Evolutionary conservation across 2,329 filamentous ascomycete species (phyloP).

Genomic region (Diaporthe sp.): DNA sequence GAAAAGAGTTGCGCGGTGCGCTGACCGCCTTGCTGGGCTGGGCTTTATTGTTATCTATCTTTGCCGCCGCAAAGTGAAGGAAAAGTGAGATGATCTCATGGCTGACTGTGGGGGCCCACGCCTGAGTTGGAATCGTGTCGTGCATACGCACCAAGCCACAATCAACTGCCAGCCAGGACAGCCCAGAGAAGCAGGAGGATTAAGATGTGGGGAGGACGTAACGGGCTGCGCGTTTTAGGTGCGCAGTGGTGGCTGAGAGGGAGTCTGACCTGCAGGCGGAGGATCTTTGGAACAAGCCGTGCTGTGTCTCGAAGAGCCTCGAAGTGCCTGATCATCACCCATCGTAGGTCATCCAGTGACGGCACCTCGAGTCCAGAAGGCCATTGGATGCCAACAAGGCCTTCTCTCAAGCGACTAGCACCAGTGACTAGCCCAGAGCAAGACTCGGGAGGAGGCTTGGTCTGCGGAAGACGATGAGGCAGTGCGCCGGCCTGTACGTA

Average conservation of each 20-base stretch:
- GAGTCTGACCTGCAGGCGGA: slow-evolving; percentile 22
- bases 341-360: not conserved
- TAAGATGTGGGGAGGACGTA: slow-evolving; percentile 16
- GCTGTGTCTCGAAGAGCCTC: not conserved
- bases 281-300: slow-evolving; percentile 1
- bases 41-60: slow-evolving; percentile 2
- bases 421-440: not conserved
- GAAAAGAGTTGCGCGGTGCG: not conserved
- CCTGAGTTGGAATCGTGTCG: slow-evolving; percentile 20
- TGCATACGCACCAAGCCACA: slow-evolving; percentile 26
- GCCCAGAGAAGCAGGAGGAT: slow-evolving; percentile 1
- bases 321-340: not conserved
- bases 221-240: slow-evolving; percentile 25
- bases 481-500: not conserved
- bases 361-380: not conserved
- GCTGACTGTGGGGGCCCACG: not conserved
- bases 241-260: slow-evolving; percentile 25
- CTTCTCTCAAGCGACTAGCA: not conserved
- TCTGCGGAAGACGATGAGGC: not conserved
- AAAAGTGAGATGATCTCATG: slow-evolving; percentile 14
- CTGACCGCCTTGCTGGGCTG: slow-evolving; percentile 8
- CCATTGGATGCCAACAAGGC: not conserved
- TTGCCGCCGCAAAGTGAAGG: slow-evolving; percentile 20
- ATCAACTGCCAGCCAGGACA: not conserved
- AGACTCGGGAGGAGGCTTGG: not conserved